phyloP scores from a whole-genome alignment of 1,284 basidiomycete species.

The Tetrapyrgos nigripes region DNA sequence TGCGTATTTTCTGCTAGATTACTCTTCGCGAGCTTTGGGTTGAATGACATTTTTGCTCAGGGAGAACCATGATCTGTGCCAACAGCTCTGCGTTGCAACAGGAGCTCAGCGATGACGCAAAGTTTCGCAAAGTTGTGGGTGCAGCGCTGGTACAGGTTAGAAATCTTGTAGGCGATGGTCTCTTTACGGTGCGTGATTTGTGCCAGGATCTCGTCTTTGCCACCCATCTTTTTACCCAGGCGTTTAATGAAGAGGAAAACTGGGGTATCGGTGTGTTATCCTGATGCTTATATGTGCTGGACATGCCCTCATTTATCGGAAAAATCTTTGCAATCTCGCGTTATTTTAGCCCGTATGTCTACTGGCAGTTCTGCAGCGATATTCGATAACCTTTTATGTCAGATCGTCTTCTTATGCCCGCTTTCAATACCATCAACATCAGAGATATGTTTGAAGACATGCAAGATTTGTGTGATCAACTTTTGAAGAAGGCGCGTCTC shows the following conservation, averaged over 20 bases:
- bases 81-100: slow-evolving; percentile 46
- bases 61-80: slow-evolving; percentile 23
- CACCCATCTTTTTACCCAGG: slow-evolving; percentile 24
- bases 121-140: slow-evolving; percentile 30
- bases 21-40: neutral
- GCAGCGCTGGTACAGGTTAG: slow-evolving; percentile 46
- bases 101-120: slow-evolving; percentile 49
- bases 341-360: slow-evolving; percentile 27
- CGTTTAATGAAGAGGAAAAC: slow-evolving; percentile 49
- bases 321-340: too few relatives aligned
- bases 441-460: slow-evolving; percentile 57
- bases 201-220: neutral
- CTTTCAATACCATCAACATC: slow-evolving; percentile 54
- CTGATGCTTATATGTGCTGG: too few relatives aligned
- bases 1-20: slow-evolving; percentile 19
- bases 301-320: too few relatives aligned
- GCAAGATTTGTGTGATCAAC: slow-evolving; percentile 54
- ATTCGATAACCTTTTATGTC: neutral
- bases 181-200: slow-evolving; percentile 51
- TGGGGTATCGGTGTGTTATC: slow-evolving; percentile 58
- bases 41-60: neutral
- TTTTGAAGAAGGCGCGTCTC: slow-evolving; percentile 41
- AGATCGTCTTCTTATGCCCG: slow-evolving; percentile 61
- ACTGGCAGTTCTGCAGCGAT: neutral
- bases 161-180: slow-evolving; percentile 50